Evolutionary conservation across 2,329 filamentous ascomycete genomes (phyloP), one percentile per base, ranked within the genome.

Genomic region (Fusarium sp.): DNA sequence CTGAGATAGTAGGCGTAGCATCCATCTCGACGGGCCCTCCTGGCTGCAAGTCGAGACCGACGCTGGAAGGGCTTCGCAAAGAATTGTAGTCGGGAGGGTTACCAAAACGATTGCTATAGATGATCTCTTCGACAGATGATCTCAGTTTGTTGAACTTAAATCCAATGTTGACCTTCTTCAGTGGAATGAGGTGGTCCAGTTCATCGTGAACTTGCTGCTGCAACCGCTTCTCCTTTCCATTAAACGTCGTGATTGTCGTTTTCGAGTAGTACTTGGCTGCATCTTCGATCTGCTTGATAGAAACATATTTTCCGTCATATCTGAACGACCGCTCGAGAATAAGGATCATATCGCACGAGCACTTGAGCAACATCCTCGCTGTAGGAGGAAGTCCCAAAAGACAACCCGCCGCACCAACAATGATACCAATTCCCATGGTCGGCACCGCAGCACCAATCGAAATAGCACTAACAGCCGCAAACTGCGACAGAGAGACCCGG

Each of bases 161-260:
- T 1, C 71, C 76, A 3, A 78, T 52, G 0, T 69, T 60, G 3
- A 78, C 5, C 5, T 75, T 78, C 38, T 76, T 77, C 8, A 78
- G 58, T 11, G 76, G 76, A 13, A 78, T 66, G 5, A 78, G 52
- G 7, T 69, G 62, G 47, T 78, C 77, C 7, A 78, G 69, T 33
- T 78, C 76, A n/a, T 78, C 76, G 4, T 78, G 76, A 0, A 78
- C 76, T 6, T 77, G 69, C 6, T 78, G 73, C 18, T 78, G 76
- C 0, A 74, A 31, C 0, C 63, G 72, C 28, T 78, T 78, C 14
- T 78, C 75, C 7, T 77, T 69, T 7, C 63, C 75, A 0, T 71
- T 63, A 13, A 78, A 78, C 0, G 75, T 72, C 5, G 41, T 75
- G 15, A 78, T 70, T 5, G 55, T 74, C 2, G 68, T 48, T 18